These are phyloP conservation scores for Kodamaea fungicola DNA, from an alignment of 1,139 yeast genomes.

Conservation along the genomic window DNA sequence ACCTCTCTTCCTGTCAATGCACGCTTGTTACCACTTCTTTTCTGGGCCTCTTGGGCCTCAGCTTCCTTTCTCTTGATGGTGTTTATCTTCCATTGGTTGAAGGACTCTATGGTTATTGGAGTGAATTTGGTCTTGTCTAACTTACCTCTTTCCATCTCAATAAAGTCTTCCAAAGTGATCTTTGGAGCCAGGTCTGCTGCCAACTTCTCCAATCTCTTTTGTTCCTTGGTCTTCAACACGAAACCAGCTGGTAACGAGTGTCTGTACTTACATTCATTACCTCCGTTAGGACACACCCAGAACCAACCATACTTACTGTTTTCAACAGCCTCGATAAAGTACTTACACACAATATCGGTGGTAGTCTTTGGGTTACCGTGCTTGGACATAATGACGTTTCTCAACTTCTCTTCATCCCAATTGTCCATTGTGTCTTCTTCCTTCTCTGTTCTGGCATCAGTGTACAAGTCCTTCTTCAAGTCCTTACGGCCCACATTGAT, in stretches of 20 bases:
- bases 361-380: slow-evolving; percentile 94
- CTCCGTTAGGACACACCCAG: slow-evolving; percentile 97
- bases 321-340: slow-evolving; percentile 94
- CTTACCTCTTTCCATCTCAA: slow-evolving; percentile 88
- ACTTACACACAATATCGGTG: slow-evolving; percentile 92
- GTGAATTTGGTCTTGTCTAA: slow-evolving; percentile 76
- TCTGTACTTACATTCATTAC: slow-evolving; percentile 87
- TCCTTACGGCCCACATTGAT: slow-evolving; percentile 81
- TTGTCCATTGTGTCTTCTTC: slow-evolving; percentile 88
- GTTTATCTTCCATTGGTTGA: slow-evolving; percentile 77
- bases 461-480: slow-evolving; percentile 86
- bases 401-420: slow-evolving; percentile 96
- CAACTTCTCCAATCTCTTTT: slow-evolving; percentile 80
- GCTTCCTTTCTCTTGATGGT: slow-evolving; percentile 61
- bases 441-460: slow-evolving; percentile 74
- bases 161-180: slow-evolving; percentile 91
- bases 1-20: slow-evolving; percentile 77
- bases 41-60: slow-evolving; percentile 49
- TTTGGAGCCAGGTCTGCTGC: slow-evolving; percentile 85
- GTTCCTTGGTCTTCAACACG: slow-evolving; percentile 94
- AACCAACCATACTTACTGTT: slow-evolving; percentile 98
- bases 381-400: slow-evolving; percentile 81
- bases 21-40: slow-evolving; percentile 39
- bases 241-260: slow-evolving; percentile 98
- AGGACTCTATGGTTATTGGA: slow-evolving; percentile 84